Evolutionary conservation across 169 alveolate species (phyloP).

Genomic region (Plasmodium yoelii): DNA sequence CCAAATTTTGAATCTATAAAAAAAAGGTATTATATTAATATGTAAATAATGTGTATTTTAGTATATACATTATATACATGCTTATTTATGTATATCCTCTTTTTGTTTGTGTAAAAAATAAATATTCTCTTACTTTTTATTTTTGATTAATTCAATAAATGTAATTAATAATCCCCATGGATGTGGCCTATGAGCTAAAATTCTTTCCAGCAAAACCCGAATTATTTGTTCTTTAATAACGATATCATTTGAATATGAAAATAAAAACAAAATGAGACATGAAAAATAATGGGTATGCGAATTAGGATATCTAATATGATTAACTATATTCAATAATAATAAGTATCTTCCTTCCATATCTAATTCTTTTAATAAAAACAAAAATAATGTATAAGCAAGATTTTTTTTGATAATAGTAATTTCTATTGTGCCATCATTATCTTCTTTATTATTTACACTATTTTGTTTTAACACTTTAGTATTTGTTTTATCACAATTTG

Average conservation of each 20-base stretch:
- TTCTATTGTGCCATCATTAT: conserved; percentile 2
- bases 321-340: conserved; percentile 94
- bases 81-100: background rate
- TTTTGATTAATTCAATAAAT: conserved; percentile 89
- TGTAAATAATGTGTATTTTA: background rate
- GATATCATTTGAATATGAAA: conserved; percentile 87
- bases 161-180: conserved; percentile 97
- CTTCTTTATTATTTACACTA: background rate
- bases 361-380: conserved; percentile 87
- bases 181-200: conserved; percentile 93
- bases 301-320: conserved; percentile 97
- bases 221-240: conserved; percentile 94
- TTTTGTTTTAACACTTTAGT: background rate
- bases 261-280: conserved; percentile 82
- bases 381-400: conserved; percentile 78
- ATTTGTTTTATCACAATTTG: background rate
- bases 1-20: conserved; percentile 79
- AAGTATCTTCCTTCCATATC: conserved; percentile 89
- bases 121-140: conserved; percentile 82
- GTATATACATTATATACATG: background rate
- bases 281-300: conserved; percentile 95
- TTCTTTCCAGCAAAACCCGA: conserved; percentile 91
- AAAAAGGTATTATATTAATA: conserved; percentile 1
- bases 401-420: conserved; percentile 62
- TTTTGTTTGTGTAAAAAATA: background rate